Conservation (phyloP, 192 early-diverging fungal genomes). For the Umbelopsis sp. region DNA sequence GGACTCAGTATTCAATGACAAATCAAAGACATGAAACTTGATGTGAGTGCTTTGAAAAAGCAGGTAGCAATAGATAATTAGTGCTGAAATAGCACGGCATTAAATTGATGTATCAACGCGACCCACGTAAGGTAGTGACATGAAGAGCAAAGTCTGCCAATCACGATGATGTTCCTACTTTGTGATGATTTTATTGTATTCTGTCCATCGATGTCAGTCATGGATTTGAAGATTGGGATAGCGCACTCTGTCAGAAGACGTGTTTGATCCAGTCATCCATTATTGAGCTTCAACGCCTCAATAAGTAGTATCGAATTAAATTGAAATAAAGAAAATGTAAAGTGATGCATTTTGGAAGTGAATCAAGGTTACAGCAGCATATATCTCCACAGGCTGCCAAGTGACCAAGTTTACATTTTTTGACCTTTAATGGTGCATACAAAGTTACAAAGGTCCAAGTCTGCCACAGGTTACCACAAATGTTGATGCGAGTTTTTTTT, state of each 20-base stretch:
- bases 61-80: no score
- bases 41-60: no score
- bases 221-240: conserved; percentile 21
- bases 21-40: no score
- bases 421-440: conserved; percentile 13
- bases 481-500: not conserved
- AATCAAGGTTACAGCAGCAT: conserved; percentile 19
- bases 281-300: conserved; percentile 28
- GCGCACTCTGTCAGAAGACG: no score
- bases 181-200: not conserved
- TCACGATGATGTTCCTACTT: no score
- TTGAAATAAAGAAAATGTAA: no score
- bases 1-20: no score
- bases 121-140: no score
- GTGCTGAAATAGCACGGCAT: no score
- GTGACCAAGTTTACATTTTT: conserved; percentile 21
- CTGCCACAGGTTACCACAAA: no score
- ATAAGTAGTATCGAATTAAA: not conserved
- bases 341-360: not conserved
- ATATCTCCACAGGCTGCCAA: conserved; percentile 25
- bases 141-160: no score
- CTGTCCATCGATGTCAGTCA: conserved; percentile 25
- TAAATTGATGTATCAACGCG: no score
- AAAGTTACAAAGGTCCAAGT: conserved; percentile 23
- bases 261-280: conserved; percentile 30